Base-by-base conservation (phyloP, 768 basidiomycete species). In the Pleurotus citrinopileatus region DNA sequence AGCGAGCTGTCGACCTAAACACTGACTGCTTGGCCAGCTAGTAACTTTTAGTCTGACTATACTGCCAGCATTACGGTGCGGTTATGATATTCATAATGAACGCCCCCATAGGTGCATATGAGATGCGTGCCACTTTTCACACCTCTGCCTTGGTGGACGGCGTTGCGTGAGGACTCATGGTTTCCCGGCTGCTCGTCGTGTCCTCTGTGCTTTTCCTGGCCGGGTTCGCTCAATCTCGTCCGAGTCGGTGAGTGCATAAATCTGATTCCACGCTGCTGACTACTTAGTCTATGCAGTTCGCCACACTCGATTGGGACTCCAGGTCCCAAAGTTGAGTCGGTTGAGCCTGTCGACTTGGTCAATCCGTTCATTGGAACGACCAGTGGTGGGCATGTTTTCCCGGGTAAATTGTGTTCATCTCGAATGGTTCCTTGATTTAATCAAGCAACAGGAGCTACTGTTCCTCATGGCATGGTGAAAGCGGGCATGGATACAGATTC, bases 381-480 rank as follows among this genome's bases (percentile, higher is more conserved):
- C 1, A 81, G 82, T 55, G 83, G 81, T 10, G 85, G 85, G 0
- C 82, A 87, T 66, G 79, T 79, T 12, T 86, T 86, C 60, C 83
- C 84, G 51, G 84, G 84, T 82, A 54, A 13, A 67, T 55, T 4
- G 42, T 9, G 28, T 15, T 29, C 34, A 27, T n/a, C 22, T 19
- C 12, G 17, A 3, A 47, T 23, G 32, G 22, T 20, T 53, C 32
- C 51, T 28, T 25, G 25, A 37, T 12, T 42, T 22, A 2, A 42
- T 23, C 53, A 15, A 42, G 3, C n/a, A 15, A 3, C 42, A 83
- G 84, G 84, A 38, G 83, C 82, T 0, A 85, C 82, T 1, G 60
- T 83, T 22, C 84, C 84, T 1, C 83, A 86, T 66, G 84, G 84
- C 12, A 83, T 86, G 84, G 75, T 80, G 10, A 87, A 87, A 67